These are phyloP conservation scores for Fusarium verrucosum DNA, from an alignment of 2,329 filamentous ascomycete genomes.

Conservation along the genomic window DNA sequence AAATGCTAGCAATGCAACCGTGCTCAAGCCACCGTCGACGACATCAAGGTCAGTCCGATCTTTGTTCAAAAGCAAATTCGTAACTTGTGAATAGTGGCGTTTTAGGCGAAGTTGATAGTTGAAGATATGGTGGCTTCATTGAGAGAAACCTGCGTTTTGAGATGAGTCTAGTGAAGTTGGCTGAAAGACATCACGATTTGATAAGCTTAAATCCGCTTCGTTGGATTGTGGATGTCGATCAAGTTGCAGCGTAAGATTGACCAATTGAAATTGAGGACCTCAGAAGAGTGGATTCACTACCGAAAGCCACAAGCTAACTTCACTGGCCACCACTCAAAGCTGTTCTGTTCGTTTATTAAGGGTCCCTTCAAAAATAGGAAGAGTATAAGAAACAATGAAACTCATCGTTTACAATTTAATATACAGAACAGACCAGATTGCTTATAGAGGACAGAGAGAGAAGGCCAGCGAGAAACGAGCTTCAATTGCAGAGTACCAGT, in stretches of 20 bases:
- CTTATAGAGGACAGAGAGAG: background rate
- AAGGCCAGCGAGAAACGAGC: no score
- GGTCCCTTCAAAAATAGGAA: no score
- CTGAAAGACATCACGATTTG: slow-evolving; percentile 12
- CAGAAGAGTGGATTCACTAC: background rate
- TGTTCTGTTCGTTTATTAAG: background rate
- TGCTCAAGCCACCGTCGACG: slow-evolving; percentile 8
- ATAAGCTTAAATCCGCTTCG: slow-evolving; percentile 29
- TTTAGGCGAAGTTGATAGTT: background rate
- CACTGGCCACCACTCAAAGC: background rate
- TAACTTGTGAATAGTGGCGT: background rate
- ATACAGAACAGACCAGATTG: no score
- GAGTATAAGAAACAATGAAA: no score
- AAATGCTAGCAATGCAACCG: background rate
- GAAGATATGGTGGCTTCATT: background rate
- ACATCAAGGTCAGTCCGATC: slow-evolving; percentile 1
- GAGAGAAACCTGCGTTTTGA: slow-evolving; percentile 6
- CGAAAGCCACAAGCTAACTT: background rate
- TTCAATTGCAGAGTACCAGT: background rate
- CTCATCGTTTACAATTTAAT: no score
- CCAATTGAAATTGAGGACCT: background rate
- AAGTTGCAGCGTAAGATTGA: background rate
- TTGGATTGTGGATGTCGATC: background rate
- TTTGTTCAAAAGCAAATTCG: background rate
- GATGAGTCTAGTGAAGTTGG: background rate